Conservation (phyloP, 768 basidiomycete species). For the Pisolithus marmoratus region DNA sequence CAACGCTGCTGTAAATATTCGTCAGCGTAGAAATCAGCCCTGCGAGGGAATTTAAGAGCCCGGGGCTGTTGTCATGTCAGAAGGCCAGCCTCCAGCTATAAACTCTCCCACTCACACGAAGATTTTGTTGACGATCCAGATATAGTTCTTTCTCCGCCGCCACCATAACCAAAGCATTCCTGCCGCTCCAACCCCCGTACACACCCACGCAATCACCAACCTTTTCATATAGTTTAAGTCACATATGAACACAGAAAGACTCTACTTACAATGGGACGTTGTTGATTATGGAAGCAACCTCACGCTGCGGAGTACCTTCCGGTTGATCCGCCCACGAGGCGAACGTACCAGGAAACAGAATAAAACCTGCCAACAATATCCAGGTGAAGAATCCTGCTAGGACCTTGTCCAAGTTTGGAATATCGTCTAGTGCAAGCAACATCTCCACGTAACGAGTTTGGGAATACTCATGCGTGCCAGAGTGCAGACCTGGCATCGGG, state of each 20-base stretch:
- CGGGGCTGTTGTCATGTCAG: too few relatives aligned
- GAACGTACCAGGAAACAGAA: slow-evolving; percentile 60
- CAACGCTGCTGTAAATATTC: too few relatives aligned
- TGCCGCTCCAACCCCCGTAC: too few relatives aligned
- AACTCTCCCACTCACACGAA: too few relatives aligned
- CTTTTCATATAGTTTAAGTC: slow-evolving; percentile 22
- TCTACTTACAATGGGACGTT: slow-evolving; percentile 41
- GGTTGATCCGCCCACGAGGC: slow-evolving; percentile 32
- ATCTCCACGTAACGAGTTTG: slow-evolving; percentile 55
- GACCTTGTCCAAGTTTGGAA: slow-evolving; percentile 44
- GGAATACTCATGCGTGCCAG: slow-evolving; percentile 14
- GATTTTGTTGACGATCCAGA: too few relatives aligned
- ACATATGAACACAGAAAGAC: not conserved
- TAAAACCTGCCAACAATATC: slow-evolving; percentile 57
- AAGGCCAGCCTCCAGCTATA: too few relatives aligned
- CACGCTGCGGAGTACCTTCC: slow-evolving; percentile 25
- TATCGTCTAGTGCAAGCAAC: slow-evolving; percentile 55
- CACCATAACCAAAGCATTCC: too few relatives aligned
- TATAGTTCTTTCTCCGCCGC: too few relatives aligned
- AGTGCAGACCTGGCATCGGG: slow-evolving; percentile 14
- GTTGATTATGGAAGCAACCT: slow-evolving; percentile 33
- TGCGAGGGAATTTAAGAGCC: too few relatives aligned
- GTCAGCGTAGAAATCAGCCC: too few relatives aligned
- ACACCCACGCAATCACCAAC: slow-evolving; percentile 40
- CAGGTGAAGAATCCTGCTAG: slow-evolving; percentile 56